Conservation (phyloP, 2,329 filamentous ascomycete genomes). For the Arthrocladium fulminans region DNA sequence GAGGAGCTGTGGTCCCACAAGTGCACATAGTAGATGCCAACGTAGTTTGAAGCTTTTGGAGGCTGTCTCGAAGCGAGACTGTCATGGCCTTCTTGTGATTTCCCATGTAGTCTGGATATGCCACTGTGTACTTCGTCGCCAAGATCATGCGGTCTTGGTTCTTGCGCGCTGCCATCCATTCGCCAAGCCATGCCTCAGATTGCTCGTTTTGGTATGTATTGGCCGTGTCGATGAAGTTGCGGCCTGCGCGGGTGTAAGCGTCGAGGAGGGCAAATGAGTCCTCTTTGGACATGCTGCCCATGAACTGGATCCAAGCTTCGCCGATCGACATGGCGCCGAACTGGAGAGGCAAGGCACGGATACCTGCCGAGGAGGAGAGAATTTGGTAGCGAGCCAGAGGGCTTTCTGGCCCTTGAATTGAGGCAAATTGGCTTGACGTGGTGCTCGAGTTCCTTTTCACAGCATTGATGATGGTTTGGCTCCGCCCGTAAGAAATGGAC, state of each 20-base stretch:
- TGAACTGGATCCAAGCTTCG: constrained; percentile 45
- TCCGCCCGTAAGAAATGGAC: too few species aligned
- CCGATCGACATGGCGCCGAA: constrained; percentile 49
- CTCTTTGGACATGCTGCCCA: constrained; percentile 53
- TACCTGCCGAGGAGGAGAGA: constrained; percentile 43
- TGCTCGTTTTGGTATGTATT: constrained; percentile 60
- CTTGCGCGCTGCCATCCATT: constrained; percentile 39
- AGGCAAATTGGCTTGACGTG: too few species aligned
- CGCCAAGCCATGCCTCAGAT: constrained; percentile 58
- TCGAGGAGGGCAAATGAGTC: constrained; percentile 57
- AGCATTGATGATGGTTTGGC: too few species aligned
- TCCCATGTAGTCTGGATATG: constrained; percentile 36
- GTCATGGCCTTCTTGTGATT: constrained; percentile 28
- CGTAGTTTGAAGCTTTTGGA: constrained; percentile 31
- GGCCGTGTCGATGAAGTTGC: constrained; percentile 65
- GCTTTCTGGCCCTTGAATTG: constrained; percentile 27
- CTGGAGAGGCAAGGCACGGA: constrained; percentile 46
- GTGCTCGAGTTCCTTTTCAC: too few species aligned
- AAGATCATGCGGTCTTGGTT: constrained; percentile 45
- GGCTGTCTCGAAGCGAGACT: constrained; percentile 26
- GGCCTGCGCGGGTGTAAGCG: constrained; percentile 51
- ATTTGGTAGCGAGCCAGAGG: constrained; percentile 45
- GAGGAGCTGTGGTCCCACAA: constrained; percentile 55
- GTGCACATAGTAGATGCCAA: constrained; percentile 31
- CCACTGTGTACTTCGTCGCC: constrained; percentile 46